Base-by-base conservation (phyloP, 2,329 filamentous ascomycete species). In the Apiospora pterosperma region DNA sequence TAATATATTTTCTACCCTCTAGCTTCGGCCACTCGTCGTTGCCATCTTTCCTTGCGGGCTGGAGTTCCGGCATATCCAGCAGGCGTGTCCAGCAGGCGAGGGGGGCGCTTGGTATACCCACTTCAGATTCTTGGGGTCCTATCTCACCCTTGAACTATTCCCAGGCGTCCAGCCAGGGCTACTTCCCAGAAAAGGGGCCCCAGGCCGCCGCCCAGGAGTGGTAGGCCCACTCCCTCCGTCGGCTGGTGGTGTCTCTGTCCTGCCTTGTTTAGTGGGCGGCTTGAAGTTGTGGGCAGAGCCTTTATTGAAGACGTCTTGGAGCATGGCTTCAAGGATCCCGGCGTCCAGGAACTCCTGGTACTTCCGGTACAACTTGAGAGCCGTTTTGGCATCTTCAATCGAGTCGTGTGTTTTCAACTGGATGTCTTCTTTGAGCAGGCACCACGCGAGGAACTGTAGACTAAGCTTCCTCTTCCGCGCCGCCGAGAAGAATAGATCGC, bases 301-400 rank as follows among this genome's bases (percentile, higher is more conserved):
- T 81, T 82, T 86, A 72, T 77, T 82, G 77, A 97, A 97, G 8
- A 98, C 92, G 71, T 97, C 93, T 74, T 93, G 89, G 59, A 98
- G 84, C 81, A 96, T 96, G 39, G 88, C 82, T 71, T 96, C 90
- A 62, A 97, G 80, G 5, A 97, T 88, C 0, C 94, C 95, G 0
- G 92, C 93, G 69, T 96, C 93, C 62, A 90, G 83, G 72, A 92
- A 98, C 78, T 98, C 94, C 68, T 92, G 85, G 77, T 93, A 97
- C 76, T 97, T 97, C 55, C 91, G 86, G 73, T 90, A 99, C 10
- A 99, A 82, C 75, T 93, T 92, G 44, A 98, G 83, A 0, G 96
- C 96, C 44, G 95, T 97, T 31, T 91, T 86, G 0, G 96, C 94
- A 76, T 99, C 96, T 77, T 98, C 96, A 70, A 99, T 96, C 12